Evolutionary conservation across 768 basidiomycete species (phyloP).

Genomic region (Amanita inopinata): DNA sequence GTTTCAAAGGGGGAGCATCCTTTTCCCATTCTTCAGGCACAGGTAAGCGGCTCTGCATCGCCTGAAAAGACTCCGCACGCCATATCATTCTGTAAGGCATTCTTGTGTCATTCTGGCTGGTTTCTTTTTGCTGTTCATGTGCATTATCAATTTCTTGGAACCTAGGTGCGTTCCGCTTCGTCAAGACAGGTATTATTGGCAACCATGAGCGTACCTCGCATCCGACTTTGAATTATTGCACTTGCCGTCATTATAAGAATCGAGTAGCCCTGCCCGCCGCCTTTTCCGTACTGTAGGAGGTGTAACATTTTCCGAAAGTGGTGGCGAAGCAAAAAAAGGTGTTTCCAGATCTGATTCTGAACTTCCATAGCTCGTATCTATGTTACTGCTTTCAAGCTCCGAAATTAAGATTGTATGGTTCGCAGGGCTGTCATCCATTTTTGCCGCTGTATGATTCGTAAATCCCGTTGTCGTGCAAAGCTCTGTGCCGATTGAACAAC

Average conservation of each 20-base stretch:
- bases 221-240: too few relatives aligned
- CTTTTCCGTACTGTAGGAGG: slow-evolving; percentile 2
- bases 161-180: too few relatives aligned
- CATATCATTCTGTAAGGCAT: slow-evolving; percentile 1
- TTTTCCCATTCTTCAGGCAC: slow-evolving; percentile 5
- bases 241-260: background rate
- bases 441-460: too few relatives aligned
- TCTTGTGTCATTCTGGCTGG: background rate
- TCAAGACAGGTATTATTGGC: too few relatives aligned
- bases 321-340: slow-evolving; percentile 5
- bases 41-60: background rate
- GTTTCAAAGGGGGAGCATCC: slow-evolving; percentile 3
- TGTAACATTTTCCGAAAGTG: slow-evolving; percentile 3
- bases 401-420: too few relatives aligned
- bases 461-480: too few relatives aligned
- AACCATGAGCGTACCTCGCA: too few relatives aligned
- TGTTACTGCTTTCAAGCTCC: background rate
- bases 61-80: slow-evolving; percentile 4
- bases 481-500: too few relatives aligned
- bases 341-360: slow-evolving; percentile 3
- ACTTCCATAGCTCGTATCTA: background rate
- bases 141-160: too few relatives aligned
- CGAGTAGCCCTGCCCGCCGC: background rate
- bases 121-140: background rate
- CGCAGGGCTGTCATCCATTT: too few relatives aligned